Base-by-base conservation (phyloP, 331 rosid species). In the Malus hybrid region DNA sequence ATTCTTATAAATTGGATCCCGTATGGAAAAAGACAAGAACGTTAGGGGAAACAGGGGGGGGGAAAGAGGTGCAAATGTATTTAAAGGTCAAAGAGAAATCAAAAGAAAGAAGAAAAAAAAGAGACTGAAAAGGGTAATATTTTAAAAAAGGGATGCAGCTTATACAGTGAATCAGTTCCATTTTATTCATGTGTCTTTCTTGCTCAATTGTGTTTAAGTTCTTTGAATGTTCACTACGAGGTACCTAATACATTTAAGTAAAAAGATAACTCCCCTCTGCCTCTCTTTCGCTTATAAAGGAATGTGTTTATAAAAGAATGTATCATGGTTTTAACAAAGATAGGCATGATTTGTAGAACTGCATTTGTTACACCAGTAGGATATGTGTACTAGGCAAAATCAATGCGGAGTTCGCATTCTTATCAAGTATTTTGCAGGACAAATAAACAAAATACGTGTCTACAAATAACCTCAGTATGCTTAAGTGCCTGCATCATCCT, bases 401-500 rank as follows among this genome's bases (percentile, higher is more conserved):
- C 63, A n/a, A 11, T 28, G 42, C 12, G 7, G 52, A 34, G 16
- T 48, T 39, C 29, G 39, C 27, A 24, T 24, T 39, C 9, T 39
- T 60, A 16, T 60, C 68, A 18, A 6, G 20, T 29, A 32, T 7
- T 42, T 28, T 63, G n/a, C 62, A 62, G 70, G 20, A 44, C 15
- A 20, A 61, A 24, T 31, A n/a, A 69, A 15, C 46, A 52, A 22
- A 16, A 52, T 4, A 52, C 57, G 6, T 15, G 20, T 3, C 48
- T 42, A 19, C 46, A 50, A 20, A 70, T 31, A 55, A n/a, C 57
- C 31, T 4, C 67, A 20, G 56, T 13, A 22, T 36, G 10, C 24
- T 65, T 12, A 71, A 74, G 61, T 88, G 76, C 97, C 97, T 73
- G 93, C 97, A 18, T 89, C 93, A 61, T 95, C 97, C 82, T 85